A percentile compares a stretch with the other conserved stretches of the same genome.
phyloP scores from a whole-genome alignment of 495 filamentous ascomycete species.

The Xylaria castorea region DNA sequence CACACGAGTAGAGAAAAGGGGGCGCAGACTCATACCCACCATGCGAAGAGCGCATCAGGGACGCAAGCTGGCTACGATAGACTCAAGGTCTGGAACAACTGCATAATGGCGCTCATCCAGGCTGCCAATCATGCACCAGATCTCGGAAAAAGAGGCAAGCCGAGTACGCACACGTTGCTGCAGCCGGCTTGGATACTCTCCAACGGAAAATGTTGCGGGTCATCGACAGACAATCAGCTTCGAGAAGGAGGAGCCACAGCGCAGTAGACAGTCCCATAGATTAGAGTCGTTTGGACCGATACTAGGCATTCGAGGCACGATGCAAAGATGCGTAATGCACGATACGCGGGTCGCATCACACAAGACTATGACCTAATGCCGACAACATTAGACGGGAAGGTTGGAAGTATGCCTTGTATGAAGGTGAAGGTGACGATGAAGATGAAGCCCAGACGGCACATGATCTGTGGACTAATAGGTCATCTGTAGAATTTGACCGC shows the following conservation, averaged over 20 bases:
- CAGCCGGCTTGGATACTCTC: background rate
- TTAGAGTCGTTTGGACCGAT: background rate
- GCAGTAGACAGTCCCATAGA: background rate
- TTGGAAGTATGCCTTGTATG: constrained; percentile 22
- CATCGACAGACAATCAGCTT: background rate
- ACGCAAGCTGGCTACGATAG: background rate
- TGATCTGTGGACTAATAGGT: constrained; percentile 6
- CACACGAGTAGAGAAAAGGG: background rate
- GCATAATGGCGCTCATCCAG: background rate
- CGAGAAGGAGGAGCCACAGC: background rate
- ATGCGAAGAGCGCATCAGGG: background rate
- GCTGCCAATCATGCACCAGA: background rate
- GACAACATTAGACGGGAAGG: background rate
- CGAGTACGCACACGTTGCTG: background rate
- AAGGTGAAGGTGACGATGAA: constrained; percentile 16
- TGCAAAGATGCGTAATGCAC: background rate
- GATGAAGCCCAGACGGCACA: background rate
- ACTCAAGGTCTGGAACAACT: background rate
- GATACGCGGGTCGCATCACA: background rate
- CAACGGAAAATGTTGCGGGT: background rate
- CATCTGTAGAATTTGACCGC: background rate
- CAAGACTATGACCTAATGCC: background rate
- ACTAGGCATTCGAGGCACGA: background rate
- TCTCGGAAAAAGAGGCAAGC: background rate
- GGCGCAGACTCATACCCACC: background rate